A percentile compares a stretch with the other conserved stretches of the same genome.
Conservation (phyloP, 306 rosid genomes). For the Trifolium fragiferum region DNA sequence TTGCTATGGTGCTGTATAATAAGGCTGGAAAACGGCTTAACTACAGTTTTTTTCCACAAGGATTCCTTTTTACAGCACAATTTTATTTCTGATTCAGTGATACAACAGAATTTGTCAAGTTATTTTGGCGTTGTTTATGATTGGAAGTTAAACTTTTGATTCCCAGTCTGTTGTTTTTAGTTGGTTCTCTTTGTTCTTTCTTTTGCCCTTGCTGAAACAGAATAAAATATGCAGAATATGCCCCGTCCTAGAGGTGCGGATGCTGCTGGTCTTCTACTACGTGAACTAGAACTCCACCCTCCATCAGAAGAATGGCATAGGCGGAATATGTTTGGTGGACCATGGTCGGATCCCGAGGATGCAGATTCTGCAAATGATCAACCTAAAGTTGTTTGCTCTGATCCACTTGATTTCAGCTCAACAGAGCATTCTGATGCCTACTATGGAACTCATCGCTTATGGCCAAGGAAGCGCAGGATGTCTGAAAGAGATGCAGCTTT, state of each 20-base stretch:
- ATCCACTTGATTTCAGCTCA: slow-evolving; percentile 67
- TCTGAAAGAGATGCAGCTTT: slow-evolving; percentile 99
- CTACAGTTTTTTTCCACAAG: slow-evolving; percentile 20
- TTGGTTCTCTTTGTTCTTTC: slow-evolving; percentile 4
- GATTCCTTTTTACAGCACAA: background rate
- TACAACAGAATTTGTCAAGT: slow-evolving; percentile 5
- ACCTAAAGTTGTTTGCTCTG: slow-evolving; percentile 67
- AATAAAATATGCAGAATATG: slow-evolving; percentile 72
- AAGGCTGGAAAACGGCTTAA: slow-evolving; percentile 6
- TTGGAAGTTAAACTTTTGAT: slow-evolving; percentile 25
- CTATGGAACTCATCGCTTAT: slow-evolving; percentile 69
- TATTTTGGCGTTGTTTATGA: slow-evolving; percentile 25
- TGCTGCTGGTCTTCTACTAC: slow-evolving; percentile 97
- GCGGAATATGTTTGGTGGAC: slow-evolving; percentile 96
- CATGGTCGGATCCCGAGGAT: slow-evolving; percentile 88
- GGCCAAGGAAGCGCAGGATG: slow-evolving; percentile 99
- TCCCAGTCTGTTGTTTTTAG: slow-evolving; percentile 9
- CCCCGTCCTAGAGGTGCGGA: slow-evolving; percentile 99
- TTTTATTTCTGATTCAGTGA: slow-evolving; percentile 34
- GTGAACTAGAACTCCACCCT: slow-evolving; percentile 97
- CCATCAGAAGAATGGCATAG: slow-evolving; percentile 99
- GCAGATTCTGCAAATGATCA: slow-evolving; percentile 61
- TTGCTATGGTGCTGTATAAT: slow-evolving; percentile 22
- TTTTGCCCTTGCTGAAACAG: slow-evolving; percentile 1
- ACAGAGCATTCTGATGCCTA: slow-evolving; percentile 64